A percentile compares a stretch with the other conserved stretches of the same genome.
Conservation (phyloP, 2,329 filamentous ascomycete species). For the Neopestalotiopsis sp. region DNA sequence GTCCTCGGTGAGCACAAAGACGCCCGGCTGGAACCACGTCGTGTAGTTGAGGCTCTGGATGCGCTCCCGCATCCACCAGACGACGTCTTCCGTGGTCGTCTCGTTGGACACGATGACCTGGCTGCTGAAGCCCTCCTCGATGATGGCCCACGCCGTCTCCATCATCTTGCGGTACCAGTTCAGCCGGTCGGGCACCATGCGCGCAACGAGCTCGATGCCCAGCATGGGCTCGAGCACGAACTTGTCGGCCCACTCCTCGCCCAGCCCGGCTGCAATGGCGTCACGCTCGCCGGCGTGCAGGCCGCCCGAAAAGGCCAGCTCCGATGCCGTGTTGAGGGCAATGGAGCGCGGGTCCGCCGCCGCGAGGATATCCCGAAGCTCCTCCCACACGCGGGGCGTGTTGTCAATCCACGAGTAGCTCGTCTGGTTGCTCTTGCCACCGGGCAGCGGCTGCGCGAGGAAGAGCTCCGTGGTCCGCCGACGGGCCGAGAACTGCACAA, state of each 20-base stretch:
- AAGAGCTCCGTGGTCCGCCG: conserved; percentile 57
- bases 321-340: conserved; percentile 48
- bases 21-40: conserved; percentile 56
- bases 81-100: conserved; percentile 51
- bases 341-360: conserved; percentile 41
- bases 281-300: conserved; percentile 53
- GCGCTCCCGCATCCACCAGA: conserved; percentile 57
- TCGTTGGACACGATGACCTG: conserved; percentile 45
- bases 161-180: conserved; percentile 49
- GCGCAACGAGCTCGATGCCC: conserved; percentile 50
- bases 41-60: conserved; percentile 54
- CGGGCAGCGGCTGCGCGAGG: conserved; percentile 41
- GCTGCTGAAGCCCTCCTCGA: conserved; percentile 50
- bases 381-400: conserved; percentile 46
- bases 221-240: conserved; percentile 51
- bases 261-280: conserved; percentile 40
- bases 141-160: conserved; percentile 57
- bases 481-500: conserved; percentile 51
- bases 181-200: conserved; percentile 45
- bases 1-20: conserved; percentile 44
- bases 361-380: conserved; percentile 43
- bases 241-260: conserved; percentile 41
- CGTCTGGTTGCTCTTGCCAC: conserved; percentile 23
- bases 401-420: conserved; percentile 53
- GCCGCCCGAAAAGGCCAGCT: conserved; percentile 51